Evolutionary conservation across 495 filamentous ascomycete genomes (phyloP).

Genomic region (Oleoguttula mirabilis): DNA sequence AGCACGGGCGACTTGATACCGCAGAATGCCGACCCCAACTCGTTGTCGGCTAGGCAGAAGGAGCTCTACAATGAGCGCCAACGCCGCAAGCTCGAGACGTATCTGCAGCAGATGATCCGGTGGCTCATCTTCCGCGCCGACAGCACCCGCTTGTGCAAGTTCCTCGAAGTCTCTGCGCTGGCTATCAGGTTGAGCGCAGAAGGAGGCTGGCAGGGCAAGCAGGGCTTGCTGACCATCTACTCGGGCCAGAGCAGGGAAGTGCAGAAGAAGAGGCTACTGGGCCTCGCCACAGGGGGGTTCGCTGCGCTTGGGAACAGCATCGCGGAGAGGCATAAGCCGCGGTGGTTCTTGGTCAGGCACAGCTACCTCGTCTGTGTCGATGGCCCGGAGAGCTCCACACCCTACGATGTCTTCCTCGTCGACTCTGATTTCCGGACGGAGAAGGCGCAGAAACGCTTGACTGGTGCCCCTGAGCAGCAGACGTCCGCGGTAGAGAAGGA

Average conservation of each 20-base stretch:
- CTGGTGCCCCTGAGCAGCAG: slow-evolving; percentile 50
- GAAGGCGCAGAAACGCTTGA: slow-evolving; percentile 47
- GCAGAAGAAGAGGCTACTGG: neutral
- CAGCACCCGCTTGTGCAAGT: slow-evolving; percentile 91
- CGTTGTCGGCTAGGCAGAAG: slow-evolving; percentile 17
- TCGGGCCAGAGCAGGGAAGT: slow-evolving; percentile 6
- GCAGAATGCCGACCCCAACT: slow-evolving; percentile 1
- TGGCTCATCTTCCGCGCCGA: slow-evolving; percentile 93
- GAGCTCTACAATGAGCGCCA: slow-evolving; percentile 56
- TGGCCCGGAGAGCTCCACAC: slow-evolving; percentile 96
- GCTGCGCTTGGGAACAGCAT: too few relatives aligned
- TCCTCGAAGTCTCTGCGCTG: slow-evolving; percentile 86
- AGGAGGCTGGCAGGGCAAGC: slow-evolving; percentile 94
- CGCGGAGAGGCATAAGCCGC: slow-evolving; percentile 72
- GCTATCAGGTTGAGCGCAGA: slow-evolving; percentile 93
- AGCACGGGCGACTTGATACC: slow-evolving; percentile 36
- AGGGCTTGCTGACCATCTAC: slow-evolving; percentile 57
- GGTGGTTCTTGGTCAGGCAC: slow-evolving; percentile 97
- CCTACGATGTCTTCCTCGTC: slow-evolving; percentile 94
- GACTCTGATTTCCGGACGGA: slow-evolving; percentile 73
- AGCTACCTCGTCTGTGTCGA: slow-evolving; percentile 97
- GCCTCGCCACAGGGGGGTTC: slow-evolving; percentile 45
- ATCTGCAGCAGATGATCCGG: slow-evolving; percentile 86
- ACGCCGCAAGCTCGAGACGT: slow-evolving; percentile 74
- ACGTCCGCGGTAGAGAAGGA: neutral